A percentile compares a stretch with the other conserved stretches of the same genome.
Conservation (phyloP, 495 filamentous ascomycete genomes). For the Aspergillus biplanus region DNA sequence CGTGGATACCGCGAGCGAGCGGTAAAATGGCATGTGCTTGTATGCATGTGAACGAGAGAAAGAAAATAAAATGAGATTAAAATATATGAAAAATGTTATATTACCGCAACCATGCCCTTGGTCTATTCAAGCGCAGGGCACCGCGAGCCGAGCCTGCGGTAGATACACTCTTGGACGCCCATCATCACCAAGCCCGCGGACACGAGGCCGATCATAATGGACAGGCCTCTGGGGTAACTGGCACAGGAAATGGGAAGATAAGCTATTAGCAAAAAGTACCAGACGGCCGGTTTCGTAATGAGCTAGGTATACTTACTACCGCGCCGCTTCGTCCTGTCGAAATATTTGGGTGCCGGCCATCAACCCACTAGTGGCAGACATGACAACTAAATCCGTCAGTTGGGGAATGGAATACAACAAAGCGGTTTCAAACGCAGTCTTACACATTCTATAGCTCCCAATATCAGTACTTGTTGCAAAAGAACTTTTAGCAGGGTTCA, state of each 20-base stretch:
- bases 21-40: too few species aligned
- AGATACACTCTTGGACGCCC: not conserved
- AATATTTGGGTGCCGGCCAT: slow-evolving; percentile 41
- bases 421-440: not conserved
- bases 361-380: slow-evolving; percentile 34
- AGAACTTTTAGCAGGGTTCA: slow-evolving; percentile 10
- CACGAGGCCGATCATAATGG: slow-evolving; percentile 28
- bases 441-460: slow-evolving; percentile 32
- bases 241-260: not conserved
- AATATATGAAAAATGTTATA: too few species aligned
- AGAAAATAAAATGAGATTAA: too few species aligned
- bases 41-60: too few species aligned
- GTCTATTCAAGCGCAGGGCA: too few species aligned
- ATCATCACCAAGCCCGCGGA: not conserved
- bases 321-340: slow-evolving; percentile 24
- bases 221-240: slow-evolving; percentile 30
- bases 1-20: too few species aligned
- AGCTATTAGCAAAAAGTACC: not conserved
- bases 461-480: too few species aligned
- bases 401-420: slow-evolving; percentile 10
- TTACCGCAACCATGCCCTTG: too few species aligned
- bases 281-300: not conserved
- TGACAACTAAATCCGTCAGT: slow-evolving; percentile 25
- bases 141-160: not conserved
- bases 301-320: not conserved